Conservation (phyloP, 2,329 filamentous ascomycete species). For the Ceratocystis papillata region DNA sequence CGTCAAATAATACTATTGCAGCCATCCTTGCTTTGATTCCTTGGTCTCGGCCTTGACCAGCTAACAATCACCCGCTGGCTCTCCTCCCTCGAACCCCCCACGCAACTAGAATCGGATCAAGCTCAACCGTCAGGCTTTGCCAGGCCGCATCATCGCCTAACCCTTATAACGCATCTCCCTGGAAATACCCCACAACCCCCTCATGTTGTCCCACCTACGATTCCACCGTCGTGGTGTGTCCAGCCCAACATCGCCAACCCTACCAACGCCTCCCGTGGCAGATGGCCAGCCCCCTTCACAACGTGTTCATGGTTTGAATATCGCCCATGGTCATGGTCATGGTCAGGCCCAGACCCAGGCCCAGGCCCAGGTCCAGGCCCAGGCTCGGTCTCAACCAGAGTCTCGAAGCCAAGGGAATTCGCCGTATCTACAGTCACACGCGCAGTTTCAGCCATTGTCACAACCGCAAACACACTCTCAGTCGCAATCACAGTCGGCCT, state of each 20-base stretch:
- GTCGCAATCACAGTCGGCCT: neutral
- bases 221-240: conserved; percentile 49
- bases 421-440: conserved; percentile 17
- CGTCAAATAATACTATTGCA: neutral
- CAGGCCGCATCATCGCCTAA: neutral
- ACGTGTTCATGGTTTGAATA: neutral
- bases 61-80: neutral
- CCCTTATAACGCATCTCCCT: neutral
- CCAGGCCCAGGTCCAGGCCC: neutral
- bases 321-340: conserved; percentile 33
- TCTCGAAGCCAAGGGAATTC: conserved; percentile 12
- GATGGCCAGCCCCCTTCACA: conserved; percentile 17
- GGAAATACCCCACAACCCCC: neutral
- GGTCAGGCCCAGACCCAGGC: conserved; percentile 26
- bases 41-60: neutral
- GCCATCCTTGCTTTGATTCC: neutral
- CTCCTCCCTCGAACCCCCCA: neutral
- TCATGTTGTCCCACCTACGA: conserved; percentile 46
- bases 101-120: neutral
- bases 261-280: conserved; percentile 29
- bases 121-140: neutral
- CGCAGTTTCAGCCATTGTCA: conserved; percentile 10
- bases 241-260: conserved; percentile 43
- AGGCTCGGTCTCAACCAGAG: neutral
- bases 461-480: neutral